These are phyloP conservation scores for Penicillium sp. DNA, from an alignment of 2,329 filamentous ascomycete genomes.

Conservation along the genomic window DNA sequence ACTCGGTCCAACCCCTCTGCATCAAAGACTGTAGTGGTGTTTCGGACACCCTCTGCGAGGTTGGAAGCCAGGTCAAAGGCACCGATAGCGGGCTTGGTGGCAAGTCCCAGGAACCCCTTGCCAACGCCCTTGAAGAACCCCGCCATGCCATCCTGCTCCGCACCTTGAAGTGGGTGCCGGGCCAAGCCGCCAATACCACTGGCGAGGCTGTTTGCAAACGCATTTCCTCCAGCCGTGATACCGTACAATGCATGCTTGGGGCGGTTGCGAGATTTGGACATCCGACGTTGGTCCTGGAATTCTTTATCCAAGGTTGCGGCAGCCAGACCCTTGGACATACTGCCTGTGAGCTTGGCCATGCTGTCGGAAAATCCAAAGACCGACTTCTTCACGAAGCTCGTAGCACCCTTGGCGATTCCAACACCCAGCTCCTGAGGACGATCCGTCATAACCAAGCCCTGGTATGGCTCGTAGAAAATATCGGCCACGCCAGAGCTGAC, in stretches of 20 bases:
- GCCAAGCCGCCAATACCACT: constrained; percentile 91
- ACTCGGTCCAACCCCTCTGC: constrained; percentile 89
- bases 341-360: constrained; percentile 95
- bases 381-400: constrained; percentile 96
- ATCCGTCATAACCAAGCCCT: constrained; percentile 93
- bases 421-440: constrained; percentile 89
- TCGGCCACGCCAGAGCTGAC: constrained; percentile 94
- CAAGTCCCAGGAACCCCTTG: constrained; percentile 88
- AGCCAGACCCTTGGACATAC: constrained; percentile 90
- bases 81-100: constrained; percentile 93
- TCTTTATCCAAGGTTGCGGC: constrained; percentile 97
- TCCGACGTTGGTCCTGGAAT: constrained; percentile 92
- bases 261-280: constrained; percentile 84
- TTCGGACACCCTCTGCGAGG: constrained; percentile 93
- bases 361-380: constrained; percentile 97
- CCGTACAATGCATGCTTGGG: constrained; percentile 97
- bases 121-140: constrained; percentile 98
- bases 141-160: constrained; percentile 86
- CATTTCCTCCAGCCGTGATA: constrained; percentile 90
- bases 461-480: constrained; percentile 99
- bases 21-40: constrained; percentile 97
- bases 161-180: constrained; percentile 87
- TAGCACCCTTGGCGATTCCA: constrained; percentile 92
- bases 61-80: constrained; percentile 96
- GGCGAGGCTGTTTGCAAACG: constrained; percentile 84